These are phyloP conservation scores for Spinellus fusiger DNA, from an alignment of 192 early-diverging fungal species.

Conservation along the genomic window DNA sequence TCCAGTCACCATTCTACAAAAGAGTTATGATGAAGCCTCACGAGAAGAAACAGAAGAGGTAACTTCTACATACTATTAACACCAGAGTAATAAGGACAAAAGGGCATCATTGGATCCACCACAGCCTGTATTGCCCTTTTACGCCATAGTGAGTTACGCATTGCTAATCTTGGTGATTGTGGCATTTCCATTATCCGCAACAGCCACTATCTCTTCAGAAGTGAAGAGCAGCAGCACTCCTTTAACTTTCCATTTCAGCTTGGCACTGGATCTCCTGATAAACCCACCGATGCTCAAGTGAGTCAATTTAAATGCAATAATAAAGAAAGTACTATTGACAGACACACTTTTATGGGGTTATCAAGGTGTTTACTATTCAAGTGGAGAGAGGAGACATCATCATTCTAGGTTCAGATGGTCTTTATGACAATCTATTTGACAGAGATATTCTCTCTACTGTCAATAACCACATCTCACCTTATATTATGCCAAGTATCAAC, in stretches of 20 bases:
- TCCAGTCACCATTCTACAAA: constrained; percentile 76
- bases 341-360: not conserved
- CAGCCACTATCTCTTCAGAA: constrained; percentile 84
- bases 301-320: not conserved
- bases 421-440: constrained; percentile 98
- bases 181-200: constrained; percentile 83
- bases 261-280: constrained; percentile 54
- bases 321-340: not conserved
- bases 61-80: too few species aligned
- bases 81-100: too few species aligned
- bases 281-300: constrained; percentile 30
- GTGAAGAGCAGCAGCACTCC: constrained; percentile 96
- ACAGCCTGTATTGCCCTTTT: constrained; percentile 87
- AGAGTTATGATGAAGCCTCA: constrained; percentile 70
- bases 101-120: constrained; percentile 83
- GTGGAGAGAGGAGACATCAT: constrained; percentile 91
- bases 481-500: constrained; percentile 10
- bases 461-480: not conserved
- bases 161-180: constrained; percentile 95
- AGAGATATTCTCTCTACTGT: constrained; percentile 74
- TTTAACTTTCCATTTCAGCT: constrained; percentile 99
- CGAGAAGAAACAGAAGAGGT: constrained; percentile 67
- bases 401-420: constrained; percentile 89
- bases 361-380: constrained; percentile 62
- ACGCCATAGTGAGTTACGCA: constrained; percentile 84